These are phyloP conservation scores for Knufia fluminis DNA, from an alignment of 2,329 filamentous ascomycete genomes.

Conservation along the genomic window DNA sequence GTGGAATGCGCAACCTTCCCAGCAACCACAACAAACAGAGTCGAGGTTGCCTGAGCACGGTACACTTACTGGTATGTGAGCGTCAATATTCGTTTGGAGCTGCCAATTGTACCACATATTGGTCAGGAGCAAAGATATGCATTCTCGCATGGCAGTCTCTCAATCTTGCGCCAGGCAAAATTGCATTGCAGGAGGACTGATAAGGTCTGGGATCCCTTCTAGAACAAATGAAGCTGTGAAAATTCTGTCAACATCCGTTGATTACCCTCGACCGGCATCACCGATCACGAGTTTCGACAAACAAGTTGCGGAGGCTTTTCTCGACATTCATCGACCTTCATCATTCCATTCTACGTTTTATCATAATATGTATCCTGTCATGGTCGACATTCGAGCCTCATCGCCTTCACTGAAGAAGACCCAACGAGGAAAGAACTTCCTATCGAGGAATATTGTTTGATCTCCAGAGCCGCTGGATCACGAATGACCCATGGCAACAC, in stretches of 20 bases:
- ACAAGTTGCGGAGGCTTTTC: too few species aligned
- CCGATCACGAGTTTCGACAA: too few species aligned
- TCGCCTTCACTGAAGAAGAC: constrained; percentile 64
- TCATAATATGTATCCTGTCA: constrained; percentile 43
- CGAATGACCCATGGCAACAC: constrained; percentile 55
- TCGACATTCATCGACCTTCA: too few species aligned
- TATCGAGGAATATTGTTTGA: constrained; percentile 45
- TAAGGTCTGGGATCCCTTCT: too few species aligned
- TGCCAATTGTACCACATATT: background rate
- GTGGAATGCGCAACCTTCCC: background rate
- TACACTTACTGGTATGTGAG: constrained; percentile 6
- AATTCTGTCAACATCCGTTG: too few species aligned
- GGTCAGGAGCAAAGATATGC: background rate
- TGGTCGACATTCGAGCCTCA: constrained; percentile 62
- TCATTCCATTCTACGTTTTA: background rate
- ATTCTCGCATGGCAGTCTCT: background rate
- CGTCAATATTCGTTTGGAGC: background rate
- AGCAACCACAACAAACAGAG: constrained; percentile 8
- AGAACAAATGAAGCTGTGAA: too few species aligned
- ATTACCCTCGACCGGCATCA: too few species aligned
- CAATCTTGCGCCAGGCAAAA: background rate
- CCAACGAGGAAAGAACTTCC: constrained; percentile 62
- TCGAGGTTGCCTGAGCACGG: constrained; percentile 1
- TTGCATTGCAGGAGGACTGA: constrained; percentile 1
- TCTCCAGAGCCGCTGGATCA: constrained; percentile 57